Percentiles rank a stretch among this genome's conserved stretches.
Evolutionary conservation across 1,284 basidiomycete genomes (phyloP).

Genomic region (Grifola frondosa): DNA sequence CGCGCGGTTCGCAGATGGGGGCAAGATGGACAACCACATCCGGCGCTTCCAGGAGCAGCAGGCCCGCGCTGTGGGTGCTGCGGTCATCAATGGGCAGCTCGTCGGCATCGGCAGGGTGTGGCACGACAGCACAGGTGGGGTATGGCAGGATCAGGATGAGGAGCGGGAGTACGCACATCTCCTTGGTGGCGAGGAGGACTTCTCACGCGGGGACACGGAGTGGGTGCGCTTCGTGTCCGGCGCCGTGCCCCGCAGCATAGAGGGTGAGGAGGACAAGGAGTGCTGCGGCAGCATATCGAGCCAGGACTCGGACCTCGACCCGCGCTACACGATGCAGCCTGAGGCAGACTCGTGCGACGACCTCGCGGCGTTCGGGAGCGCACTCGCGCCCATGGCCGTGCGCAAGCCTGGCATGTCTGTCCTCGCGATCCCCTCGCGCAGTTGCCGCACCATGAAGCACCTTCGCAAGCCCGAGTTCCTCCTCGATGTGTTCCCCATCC

Average conservation of each 20-base stretch:
- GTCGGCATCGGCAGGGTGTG: conserved; percentile 49
- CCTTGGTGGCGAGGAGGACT: conserved; percentile 37
- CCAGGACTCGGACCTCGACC: conserved; percentile 53
- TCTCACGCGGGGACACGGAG: conserved; percentile 21
- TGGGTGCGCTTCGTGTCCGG: conserved; percentile 32
- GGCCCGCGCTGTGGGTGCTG: conserved; percentile 40
- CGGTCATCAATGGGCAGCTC: conserved; percentile 24
- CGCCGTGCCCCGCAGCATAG: conserved; percentile 11
- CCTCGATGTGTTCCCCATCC: conserved; percentile 31
- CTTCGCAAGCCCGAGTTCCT: conserved; percentile 35
- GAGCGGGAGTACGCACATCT: conserved; percentile 65
- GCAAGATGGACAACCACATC: conserved; percentile 55
- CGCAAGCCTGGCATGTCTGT: conserved; percentile 32
- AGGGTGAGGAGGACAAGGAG: conserved; percentile 30
- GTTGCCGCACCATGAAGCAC: conserved; percentile 31
- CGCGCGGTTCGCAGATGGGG: conserved; percentile 67
- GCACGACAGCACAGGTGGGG: conserved; percentile 55
- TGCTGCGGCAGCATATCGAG: conserved; percentile 49
- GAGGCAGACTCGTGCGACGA: conserved; percentile 38
- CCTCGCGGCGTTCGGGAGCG: conserved; percentile 31
- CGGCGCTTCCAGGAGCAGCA: conserved; percentile 54
- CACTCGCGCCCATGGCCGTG: conserved; percentile 20
- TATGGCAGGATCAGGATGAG: conserved; percentile 74
- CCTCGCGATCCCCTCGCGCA: conserved; percentile 32
- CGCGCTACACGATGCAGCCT: conserved; percentile 45